Base-by-base conservation (phyloP, 2,329 filamentous ascomycete species). In the Akanthomyces muscarius region DNA sequence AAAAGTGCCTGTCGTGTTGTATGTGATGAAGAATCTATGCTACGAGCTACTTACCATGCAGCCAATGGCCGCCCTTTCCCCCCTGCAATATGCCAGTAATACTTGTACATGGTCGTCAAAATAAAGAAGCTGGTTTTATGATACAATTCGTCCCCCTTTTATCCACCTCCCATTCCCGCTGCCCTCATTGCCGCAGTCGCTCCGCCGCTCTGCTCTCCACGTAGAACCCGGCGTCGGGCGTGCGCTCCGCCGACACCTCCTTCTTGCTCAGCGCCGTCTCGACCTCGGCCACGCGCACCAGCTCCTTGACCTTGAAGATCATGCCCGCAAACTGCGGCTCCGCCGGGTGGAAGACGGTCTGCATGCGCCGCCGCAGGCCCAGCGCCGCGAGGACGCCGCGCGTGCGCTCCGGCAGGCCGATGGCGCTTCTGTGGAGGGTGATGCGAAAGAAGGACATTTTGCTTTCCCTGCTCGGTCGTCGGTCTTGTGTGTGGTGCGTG, bases 241-340 rank as follows among this genome's bases (percentile, higher is more conserved):
- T 86, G 75, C 93, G 80, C 77, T 85, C 81, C 58, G 82, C 84
- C 77, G 86, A 87, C 71, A 96, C 82, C 79, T 96, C 85, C 62
- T 78, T 76, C 72, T 86, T 85, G 8, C 82, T 88, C 76, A 91
- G 74, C 38, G 83, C 75, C 65, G 78, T 74, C 41, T 88, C 86
- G 51, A 96, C 91, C 78, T 96, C 92, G 68, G 87, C 81, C 42
- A 97, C 92, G 61, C 86, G 82, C 52, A 97, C 91, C 66, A 97
- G 81, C 78, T 97, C 93, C 81, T 97, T 97, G 70, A 97, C 92
- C 76, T 89, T 89, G 82, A 97, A 89, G 72, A 97, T 91, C 80
- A 96, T 92, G 73, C 93, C 93, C 11, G 93, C 93, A 66, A 91
- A 87, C 68, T 92, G 87, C 48, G 88, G 86, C 65, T 85, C 85